These are phyloP conservation scores for Phialemonium atrogriseum DNA, from an alignment of 2,329 filamentous ascomycete species.

Conservation along the genomic window DNA sequence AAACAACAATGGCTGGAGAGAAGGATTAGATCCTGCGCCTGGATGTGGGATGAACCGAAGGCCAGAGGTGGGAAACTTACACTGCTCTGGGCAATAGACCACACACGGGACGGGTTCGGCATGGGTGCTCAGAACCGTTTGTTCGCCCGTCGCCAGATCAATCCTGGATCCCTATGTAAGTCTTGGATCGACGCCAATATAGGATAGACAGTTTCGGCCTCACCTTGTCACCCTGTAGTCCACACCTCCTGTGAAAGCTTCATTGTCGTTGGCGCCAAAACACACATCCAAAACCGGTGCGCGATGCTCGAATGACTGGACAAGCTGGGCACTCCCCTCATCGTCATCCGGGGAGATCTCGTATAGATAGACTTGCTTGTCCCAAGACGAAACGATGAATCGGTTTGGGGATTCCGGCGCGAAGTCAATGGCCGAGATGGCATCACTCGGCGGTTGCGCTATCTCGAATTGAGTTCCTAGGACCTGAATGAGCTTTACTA, in stretches of 20 bases:
- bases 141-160: constrained; percentile 62
- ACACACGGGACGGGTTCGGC: constrained; percentile 72
- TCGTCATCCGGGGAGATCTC: constrained; percentile 45
- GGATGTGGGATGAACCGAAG: too few relatives aligned
- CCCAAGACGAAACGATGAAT: constrained; percentile 91
- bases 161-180: too few relatives aligned
- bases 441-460: constrained; percentile 73
- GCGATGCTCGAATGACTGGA: constrained; percentile 69
- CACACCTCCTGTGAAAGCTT: constrained; percentile 78
- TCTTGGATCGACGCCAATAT: too few relatives aligned
- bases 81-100: constrained; percentile 69
- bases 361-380: constrained; percentile 85
- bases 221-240: constrained; percentile 80
- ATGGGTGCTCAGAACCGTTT: constrained; percentile 72
- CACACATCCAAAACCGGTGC: constrained; percentile 87
- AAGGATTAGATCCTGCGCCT: too few relatives aligned
- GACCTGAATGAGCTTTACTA: not conserved
- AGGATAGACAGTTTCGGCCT: too few relatives aligned
- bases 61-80: constrained; percentile 28
- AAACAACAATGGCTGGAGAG: constrained; percentile 61
- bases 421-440: constrained; percentile 80
- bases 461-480: constrained; percentile 73
- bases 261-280: constrained; percentile 74
- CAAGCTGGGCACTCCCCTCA: constrained; percentile 50
- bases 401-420: constrained; percentile 66